A percentile compares a stretch with the other conserved stretches of the same genome.
Evolutionary conservation across 176 grass and related monocot genomes (phyloP).

Genomic region (Carex kokanica): DNA sequence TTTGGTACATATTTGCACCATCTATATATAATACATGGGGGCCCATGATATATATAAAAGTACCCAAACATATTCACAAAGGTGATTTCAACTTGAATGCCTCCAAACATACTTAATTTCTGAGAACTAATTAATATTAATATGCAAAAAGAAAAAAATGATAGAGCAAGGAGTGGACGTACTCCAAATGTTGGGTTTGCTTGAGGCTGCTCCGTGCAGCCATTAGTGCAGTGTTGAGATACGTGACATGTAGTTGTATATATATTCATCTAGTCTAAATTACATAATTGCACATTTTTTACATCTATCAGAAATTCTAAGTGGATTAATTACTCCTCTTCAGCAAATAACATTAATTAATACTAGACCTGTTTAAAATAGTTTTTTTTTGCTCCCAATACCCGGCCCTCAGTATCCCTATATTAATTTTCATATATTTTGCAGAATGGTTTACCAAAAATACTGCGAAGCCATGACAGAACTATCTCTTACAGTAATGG

Average conservation of each 20-base stretch:
- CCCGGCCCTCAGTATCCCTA: neutral
- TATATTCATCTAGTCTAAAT: no score
- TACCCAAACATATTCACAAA: no score
- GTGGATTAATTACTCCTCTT: no score
- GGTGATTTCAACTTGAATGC: no score
- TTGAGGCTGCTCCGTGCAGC: neutral
- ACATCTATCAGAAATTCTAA: no score
- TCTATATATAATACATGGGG: neutral
- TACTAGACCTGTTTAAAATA: neutral
- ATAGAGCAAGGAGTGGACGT: neutral
- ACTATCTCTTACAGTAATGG: slow-evolving; percentile 76
- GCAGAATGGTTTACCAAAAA: slow-evolving; percentile 60
- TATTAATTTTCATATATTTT: neutral
- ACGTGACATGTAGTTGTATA: no score
- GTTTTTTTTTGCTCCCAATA: neutral
- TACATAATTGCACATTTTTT: no score
- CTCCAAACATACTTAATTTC: no score
- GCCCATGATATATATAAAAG: neutral
- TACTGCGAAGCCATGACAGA: slow-evolving; percentile 79
- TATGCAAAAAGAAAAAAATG: no score
- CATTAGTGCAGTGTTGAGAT: no score
- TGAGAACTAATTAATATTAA: no score
- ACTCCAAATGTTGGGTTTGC: neutral
- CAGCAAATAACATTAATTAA: no score
- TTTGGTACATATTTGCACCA: neutral